Evolutionary conservation across 1,284 basidiomycete species (phyloP).

Genomic region (Thecaphora frezii): DNA sequence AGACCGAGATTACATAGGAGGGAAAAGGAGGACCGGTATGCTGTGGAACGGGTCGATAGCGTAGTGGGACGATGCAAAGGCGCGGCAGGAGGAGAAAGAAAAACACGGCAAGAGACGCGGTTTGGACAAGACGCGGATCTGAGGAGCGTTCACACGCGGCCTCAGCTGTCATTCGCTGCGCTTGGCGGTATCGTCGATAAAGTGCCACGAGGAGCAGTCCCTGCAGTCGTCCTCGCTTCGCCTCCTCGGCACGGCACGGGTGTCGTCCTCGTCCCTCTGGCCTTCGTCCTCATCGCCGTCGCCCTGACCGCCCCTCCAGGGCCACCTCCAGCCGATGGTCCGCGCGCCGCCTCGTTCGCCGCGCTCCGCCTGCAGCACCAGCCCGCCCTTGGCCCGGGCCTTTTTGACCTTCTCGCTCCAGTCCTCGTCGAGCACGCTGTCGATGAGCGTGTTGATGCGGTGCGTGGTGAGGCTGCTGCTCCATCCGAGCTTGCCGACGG

Average conservation of each 20-base stretch:
- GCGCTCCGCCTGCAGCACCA: background rate
- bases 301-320: slow-evolving; percentile 25
- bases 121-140: too few species aligned
- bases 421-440: slow-evolving; percentile 71
- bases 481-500: slow-evolving; percentile 81
- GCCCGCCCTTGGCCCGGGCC: slow-evolving; percentile 1
- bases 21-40: too few species aligned
- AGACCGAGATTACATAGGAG: too few species aligned
- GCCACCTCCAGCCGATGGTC: slow-evolving; percentile 36
- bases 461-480: slow-evolving; percentile 75
- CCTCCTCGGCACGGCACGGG: slow-evolving; percentile 27
- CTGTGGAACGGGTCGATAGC: too few species aligned
- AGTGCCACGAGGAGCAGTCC: slow-evolving; percentile 46
- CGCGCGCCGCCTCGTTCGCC: background rate
- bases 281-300: slow-evolving; percentile 24
- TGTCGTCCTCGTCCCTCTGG: slow-evolving; percentile 34
- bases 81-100: too few species aligned
- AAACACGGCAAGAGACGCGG: too few species aligned
- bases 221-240: slow-evolving; percentile 33
- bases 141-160: too few species aligned
- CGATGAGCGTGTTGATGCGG: slow-evolving; percentile 74
- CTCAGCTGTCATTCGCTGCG: too few species aligned
- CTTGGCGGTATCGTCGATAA: slow-evolving; percentile 13
- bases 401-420: slow-evolving; percentile 67
- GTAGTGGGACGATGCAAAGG: too few species aligned